Percentiles rank a stretch among this genome's conserved stretches.
These are phyloP conservation scores for Penicillium paradoxum DNA, from an alignment of 495 filamentous ascomycete genomes.

Conservation along the genomic window DNA sequence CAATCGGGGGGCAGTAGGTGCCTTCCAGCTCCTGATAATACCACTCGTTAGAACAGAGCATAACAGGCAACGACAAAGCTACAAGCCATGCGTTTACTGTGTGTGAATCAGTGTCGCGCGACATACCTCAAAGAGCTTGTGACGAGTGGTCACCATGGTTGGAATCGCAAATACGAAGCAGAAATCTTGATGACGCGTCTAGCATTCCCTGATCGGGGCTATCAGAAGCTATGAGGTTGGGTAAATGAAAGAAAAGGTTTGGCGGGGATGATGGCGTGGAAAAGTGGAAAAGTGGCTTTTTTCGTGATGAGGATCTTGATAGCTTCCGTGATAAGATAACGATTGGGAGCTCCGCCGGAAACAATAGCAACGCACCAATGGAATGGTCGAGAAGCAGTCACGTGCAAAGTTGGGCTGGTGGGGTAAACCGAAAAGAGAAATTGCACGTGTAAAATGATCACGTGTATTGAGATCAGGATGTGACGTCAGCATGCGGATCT, in stretches of 20 bases:
- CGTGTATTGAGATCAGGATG: not conserved
- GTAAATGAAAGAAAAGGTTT: not conserved
- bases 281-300: constrained; percentile 1
- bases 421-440: not conserved
- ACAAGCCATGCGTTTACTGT: not conserved
- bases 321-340: not conserved
- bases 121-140: constrained; percentile 2
- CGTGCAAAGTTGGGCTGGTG: not conserved
- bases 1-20: constrained; percentile 58
- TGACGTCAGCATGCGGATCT: not conserved
- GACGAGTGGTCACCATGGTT: constrained; percentile 1
- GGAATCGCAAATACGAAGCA: not conserved
- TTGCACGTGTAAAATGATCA: not conserved
- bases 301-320: not conserved
- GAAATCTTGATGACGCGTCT: too few relatives aligned
- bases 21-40: constrained; percentile 36
- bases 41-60: not conserved
- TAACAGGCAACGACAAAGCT: not conserved
- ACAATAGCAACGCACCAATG: not conserved
- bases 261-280: not conserved
- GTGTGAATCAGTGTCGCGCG: too few relatives aligned
- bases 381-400: not conserved
- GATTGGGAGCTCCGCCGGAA: not conserved
- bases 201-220: not conserved
- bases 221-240: not conserved